These are phyloP conservation scores for Cryptosporidium meleagridis DNA, from an alignment of 169 alveolate species.

Conservation along the genomic window DNA sequence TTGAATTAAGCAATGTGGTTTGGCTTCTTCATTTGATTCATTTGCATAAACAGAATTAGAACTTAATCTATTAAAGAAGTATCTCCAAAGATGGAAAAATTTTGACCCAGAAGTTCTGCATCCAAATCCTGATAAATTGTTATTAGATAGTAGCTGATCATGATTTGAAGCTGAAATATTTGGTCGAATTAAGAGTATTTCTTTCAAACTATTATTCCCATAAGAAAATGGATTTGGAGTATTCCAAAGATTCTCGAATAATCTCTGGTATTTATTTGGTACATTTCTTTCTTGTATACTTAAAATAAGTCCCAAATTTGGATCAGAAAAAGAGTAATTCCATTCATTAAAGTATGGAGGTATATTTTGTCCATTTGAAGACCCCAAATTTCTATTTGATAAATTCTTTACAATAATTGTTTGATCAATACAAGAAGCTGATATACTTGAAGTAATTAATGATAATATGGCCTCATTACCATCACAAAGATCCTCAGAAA, in stretches of 20 bases:
- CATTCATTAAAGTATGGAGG: constrained; percentile 27
- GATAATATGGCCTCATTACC: neutral
- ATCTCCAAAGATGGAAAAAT: constrained; percentile 52
- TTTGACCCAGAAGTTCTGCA: constrained; percentile 42
- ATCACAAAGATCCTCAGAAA: neutral
- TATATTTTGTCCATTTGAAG: neutral
- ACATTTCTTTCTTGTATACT: constrained; percentile 29
- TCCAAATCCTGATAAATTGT: constrained; percentile 18
- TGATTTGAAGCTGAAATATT: neutral
- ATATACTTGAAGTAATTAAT: constrained; percentile 5
- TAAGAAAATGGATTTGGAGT: constrained; percentile 49
- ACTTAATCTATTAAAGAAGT: constrained; percentile 23
- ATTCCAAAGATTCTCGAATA: constrained; percentile 71
- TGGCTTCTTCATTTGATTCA: neutral
- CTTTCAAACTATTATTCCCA: neutral
- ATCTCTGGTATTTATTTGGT: constrained; percentile 12
- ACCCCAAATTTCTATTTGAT: neutral
- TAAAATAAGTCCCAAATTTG: constrained; percentile 32
- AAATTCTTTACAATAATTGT: constrained; percentile 33
- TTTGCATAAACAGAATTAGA: neutral
- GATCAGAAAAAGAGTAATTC: constrained; percentile 55
- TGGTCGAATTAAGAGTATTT: constrained; percentile 27
- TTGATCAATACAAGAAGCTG: constrained; percentile 54
- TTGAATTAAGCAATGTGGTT: constrained; percentile 2
- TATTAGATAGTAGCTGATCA: neutral